Evolutionary conservation across 2,329 filamentous ascomycete genomes (phyloP).

Genomic region (Xylaria arbuscula): DNA sequence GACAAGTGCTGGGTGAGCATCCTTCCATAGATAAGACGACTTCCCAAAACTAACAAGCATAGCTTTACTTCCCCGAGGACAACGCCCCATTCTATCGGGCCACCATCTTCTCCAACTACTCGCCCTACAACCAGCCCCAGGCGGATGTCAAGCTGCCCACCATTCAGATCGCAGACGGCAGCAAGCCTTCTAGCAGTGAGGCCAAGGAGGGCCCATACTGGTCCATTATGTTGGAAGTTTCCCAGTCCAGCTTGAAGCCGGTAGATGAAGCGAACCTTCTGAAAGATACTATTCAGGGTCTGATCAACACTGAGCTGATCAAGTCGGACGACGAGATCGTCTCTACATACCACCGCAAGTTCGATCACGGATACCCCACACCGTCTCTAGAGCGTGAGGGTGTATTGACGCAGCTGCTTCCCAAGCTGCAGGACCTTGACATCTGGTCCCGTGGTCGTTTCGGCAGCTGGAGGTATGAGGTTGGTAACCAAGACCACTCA

Average conservation of each 20-base stretch:
- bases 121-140: slow-evolving; percentile 94
- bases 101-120: slow-evolving; percentile 99
- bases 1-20: slow-evolving; percentile 94
- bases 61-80: slow-evolving; percentile 98
- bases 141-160: slow-evolving; percentile 86
- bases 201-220: slow-evolving; percentile 94
- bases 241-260: slow-evolving; percentile 94
- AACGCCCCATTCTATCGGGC: slow-evolving; percentile 99
- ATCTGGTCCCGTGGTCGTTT: slow-evolving; percentile 98
- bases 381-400: slow-evolving; percentile 95
- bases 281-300: slow-evolving; percentile 91
- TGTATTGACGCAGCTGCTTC: slow-evolving; percentile 90
- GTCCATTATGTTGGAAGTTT: slow-evolving; percentile 99
- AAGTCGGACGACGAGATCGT: slow-evolving; percentile 92
- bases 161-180: slow-evolving; percentile 85
- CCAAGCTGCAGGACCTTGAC: slow-evolving; percentile 88
- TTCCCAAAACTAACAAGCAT: slow-evolving; percentile 26
- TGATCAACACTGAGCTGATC: slow-evolving; percentile 98
- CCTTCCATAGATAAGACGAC: slow-evolving; percentile 5
- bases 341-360: slow-evolving; percentile 96
- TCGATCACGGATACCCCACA: slow-evolving; percentile 98
- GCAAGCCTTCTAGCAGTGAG: slow-evolving; percentile 77
- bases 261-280: slow-evolving; percentile 88
- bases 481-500: slow-evolving; percentile 95
- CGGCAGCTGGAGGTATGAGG: slow-evolving; percentile 96